These are phyloP conservation scores for Hypoxylon rickii DNA, from an alignment of 495 filamentous ascomycete species.

Conservation along the genomic window DNA sequence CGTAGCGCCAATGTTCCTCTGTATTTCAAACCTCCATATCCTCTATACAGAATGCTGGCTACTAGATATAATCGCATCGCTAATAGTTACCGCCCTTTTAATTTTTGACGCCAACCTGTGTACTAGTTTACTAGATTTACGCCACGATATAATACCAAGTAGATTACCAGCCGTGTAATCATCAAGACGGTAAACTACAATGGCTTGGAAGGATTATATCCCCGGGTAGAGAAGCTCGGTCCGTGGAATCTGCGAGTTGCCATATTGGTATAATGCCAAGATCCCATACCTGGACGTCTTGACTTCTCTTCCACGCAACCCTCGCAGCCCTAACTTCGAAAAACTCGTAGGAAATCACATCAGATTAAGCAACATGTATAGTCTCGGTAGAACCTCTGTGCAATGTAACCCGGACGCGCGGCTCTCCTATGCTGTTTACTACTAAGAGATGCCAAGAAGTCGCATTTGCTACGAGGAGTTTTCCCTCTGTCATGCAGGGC, in stretches of 20 bases:
- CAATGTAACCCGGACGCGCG: constrained; percentile 34
- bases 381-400: constrained; percentile 3
- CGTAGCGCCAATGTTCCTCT: no score
- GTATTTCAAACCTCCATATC: no score
- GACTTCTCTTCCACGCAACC: background rate
- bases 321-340: background rate
- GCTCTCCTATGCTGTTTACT: constrained; percentile 24
- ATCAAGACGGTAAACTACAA: background rate
- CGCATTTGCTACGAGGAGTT: constrained; percentile 16
- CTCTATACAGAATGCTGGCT: no score
- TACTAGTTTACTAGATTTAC: no score
- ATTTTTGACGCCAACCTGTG: no score
- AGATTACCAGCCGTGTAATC: no score
- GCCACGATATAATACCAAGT: no score
- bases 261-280: constrained; percentile 1
- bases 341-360: background rate
- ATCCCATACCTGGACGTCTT: background rate
- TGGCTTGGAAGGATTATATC: background rate
- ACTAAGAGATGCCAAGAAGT: constrained; percentile 28
- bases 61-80: no score
- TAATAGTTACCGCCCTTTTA: no score
- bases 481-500: constrained; percentile 15
- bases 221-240: background rate
- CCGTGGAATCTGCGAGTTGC: background rate
- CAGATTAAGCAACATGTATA: constrained; percentile 5